Percentiles rank a stretch among this genome's conserved stretches.
These are phyloP conservation scores for Coniochaeta ligniaria DNA, from an alignment of 2,329 filamentous ascomycete species.

Conservation along the genomic window DNA sequence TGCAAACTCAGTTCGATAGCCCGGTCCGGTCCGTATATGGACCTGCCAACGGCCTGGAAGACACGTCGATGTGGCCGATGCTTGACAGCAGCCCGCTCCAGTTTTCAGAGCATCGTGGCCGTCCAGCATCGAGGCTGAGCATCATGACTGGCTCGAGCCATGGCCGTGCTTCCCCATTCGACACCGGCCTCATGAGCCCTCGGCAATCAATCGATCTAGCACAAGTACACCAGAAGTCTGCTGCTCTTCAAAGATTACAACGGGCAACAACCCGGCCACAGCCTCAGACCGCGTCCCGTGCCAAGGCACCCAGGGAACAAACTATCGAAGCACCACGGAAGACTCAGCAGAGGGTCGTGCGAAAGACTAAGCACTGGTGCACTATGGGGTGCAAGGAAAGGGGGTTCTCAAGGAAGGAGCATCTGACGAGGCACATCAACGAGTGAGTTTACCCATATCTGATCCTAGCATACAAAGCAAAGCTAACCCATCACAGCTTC, in stretches of 20 bases:
- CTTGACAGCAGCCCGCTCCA: slow-evolving; percentile 11
- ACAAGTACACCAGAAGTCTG: slow-evolving; percentile 35
- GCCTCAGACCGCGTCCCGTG: slow-evolving; percentile 2
- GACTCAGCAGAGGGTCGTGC: slow-evolving; percentile 6
- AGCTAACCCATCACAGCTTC: neutral
- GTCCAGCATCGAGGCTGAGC: neutral
- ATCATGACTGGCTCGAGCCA: slow-evolving; percentile 7
- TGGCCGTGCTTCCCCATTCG: slow-evolving; percentile 2
- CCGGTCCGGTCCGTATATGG: neutral
- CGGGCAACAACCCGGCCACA: slow-evolving; percentile 7
- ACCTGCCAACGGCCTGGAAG: slow-evolving; percentile 4
- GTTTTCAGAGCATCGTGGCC: slow-evolving; percentile 8
- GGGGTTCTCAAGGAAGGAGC: slow-evolving; percentile 45
- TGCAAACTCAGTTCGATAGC: neutral
- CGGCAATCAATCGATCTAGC: slow-evolving; percentile 18
- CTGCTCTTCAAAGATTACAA: slow-evolving; percentile 31
- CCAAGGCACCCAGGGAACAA: slow-evolving; percentile 3
- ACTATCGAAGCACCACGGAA: neutral
- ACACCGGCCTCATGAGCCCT: slow-evolving; percentile 17
- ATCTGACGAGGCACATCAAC: slow-evolving; percentile 46
- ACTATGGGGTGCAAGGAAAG: slow-evolving; percentile 21
- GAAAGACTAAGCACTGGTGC: slow-evolving; percentile 34
- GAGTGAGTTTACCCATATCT: slow-evolving; percentile 37
- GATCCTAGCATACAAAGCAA: neutral
- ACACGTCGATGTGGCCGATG: slow-evolving; percentile 5